phyloP scores from a whole-genome alignment of 768 basidiomycete genomes.

The Coprinellus micaceus region DNA sequence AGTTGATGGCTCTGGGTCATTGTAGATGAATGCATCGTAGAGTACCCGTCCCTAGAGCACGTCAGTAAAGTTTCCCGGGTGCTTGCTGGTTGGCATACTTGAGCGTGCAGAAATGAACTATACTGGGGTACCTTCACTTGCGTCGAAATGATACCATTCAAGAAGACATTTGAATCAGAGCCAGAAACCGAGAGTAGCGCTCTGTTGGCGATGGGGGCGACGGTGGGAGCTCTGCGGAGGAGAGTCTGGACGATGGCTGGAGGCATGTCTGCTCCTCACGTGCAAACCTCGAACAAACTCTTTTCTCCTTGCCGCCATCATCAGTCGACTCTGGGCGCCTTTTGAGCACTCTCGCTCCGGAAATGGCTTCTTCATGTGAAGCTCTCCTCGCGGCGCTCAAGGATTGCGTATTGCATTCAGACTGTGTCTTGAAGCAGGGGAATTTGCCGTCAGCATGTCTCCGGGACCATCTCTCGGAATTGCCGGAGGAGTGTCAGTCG shows the following conservation, averaged over 20 bases:
- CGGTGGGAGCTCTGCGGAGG: conserved; percentile 43
- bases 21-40: conserved; percentile 85
- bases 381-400: conserved; percentile 75
- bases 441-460: conserved; percentile 84
- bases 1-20: conserved; percentile 36
- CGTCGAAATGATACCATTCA: conserved; percentile 71
- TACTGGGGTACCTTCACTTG: conserved; percentile 57
- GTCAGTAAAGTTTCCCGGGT: conserved; percentile 10
- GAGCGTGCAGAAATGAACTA: conserved; percentile 74
- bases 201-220: conserved; percentile 63
- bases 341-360: conserved; percentile 7
- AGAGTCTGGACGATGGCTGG: conserved; percentile 40
- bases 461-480: conserved; percentile 64
- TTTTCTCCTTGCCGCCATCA: not conserved
- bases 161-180: conserved; percentile 74
- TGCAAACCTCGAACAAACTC: not conserved
- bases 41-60: conserved; percentile 75
- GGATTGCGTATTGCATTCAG: conserved; percentile 78
- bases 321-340: not conserved
- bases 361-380: conserved; percentile 85
- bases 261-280: conserved; percentile 22
- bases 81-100: conserved; percentile 43
- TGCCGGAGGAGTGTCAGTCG: conserved; percentile 78
- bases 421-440: conserved; percentile 81
- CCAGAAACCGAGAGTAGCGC: conserved; percentile 75